A percentile compares a stretch with the other conserved stretches of the same genome.
Conservation (phyloP, 495 filamentous ascomycete genomes). For the Hamigera avellanea region DNA sequence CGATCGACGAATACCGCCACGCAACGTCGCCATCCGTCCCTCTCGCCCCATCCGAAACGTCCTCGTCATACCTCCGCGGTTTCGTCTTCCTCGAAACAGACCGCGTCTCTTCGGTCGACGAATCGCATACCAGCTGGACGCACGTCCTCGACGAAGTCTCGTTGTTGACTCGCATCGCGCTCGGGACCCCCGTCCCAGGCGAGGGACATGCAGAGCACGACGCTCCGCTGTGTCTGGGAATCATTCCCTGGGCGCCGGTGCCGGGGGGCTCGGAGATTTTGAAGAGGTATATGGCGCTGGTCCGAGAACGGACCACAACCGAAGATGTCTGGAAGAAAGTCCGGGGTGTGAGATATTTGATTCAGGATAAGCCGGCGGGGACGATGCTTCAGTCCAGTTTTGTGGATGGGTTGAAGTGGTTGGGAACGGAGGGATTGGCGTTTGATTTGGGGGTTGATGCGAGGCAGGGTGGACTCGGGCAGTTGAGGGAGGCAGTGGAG, state of each 20-base stretch:
- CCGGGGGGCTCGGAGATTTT: slow-evolving; percentile 40
- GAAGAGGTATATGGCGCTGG: slow-evolving; percentile 38
- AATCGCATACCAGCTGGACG: slow-evolving; percentile 36
- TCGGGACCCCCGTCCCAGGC: slow-evolving; percentile 39
- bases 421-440: slow-evolving; percentile 47
- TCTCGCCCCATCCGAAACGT: slow-evolving; percentile 1
- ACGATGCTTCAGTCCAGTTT: slow-evolving; percentile 49
- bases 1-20: slow-evolving; percentile 44
- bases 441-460: slow-evolving; percentile 83
- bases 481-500: slow-evolving; percentile 59
- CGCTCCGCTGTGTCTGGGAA: slow-evolving; percentile 43
- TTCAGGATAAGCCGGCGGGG: slow-evolving; percentile 62
- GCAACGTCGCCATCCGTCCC: slow-evolving; percentile 13
- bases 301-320: slow-evolving; percentile 16
- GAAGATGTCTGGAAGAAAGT: slow-evolving; percentile 38
- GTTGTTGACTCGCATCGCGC: slow-evolving; percentile 51
- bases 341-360: slow-evolving; percentile 65
- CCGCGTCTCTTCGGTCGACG: slow-evolving; percentile 46
- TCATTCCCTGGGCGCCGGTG: slow-evolving; percentile 77
- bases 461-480: slow-evolving; percentile 51
- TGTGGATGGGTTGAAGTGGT: slow-evolving; percentile 54
- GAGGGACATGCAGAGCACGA: slow-evolving; percentile 49
- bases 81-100: slow-evolving; percentile 80
- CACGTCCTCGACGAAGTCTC: slow-evolving; percentile 61
- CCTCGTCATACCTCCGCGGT: slow-evolving; percentile 33